A percentile compares a stretch with the other conserved stretches of the same genome.
Evolutionary conservation across 257 asterid genomes (phyloP).

Genomic region (Mentha longifolia): DNA sequence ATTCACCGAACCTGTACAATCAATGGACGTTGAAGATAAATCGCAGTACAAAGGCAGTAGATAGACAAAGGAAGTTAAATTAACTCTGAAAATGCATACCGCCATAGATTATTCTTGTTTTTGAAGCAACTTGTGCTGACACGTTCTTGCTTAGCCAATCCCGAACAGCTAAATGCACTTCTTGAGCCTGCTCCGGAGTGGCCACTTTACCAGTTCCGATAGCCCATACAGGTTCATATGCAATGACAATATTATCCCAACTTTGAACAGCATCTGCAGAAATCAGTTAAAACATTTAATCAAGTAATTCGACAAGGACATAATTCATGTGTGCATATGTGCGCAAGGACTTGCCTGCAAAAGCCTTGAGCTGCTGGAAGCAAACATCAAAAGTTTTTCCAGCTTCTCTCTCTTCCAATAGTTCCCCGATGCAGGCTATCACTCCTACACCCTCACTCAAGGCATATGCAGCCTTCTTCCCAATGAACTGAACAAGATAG

Average conservation of each 20-base stretch:
- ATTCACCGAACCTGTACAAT: conserved; percentile 77
- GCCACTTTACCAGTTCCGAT: conserved; percentile 99
- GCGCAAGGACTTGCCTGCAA: conserved; percentile 53
- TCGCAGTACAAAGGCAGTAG: too few relatives aligned
- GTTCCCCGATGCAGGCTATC: conserved; percentile 97
- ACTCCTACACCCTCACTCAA: conserved; percentile 87
- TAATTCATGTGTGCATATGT: too few relatives aligned
- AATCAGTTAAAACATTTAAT: too few relatives aligned
- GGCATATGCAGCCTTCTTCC: conserved; percentile 98
- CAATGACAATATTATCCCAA: conserved; percentile 91
- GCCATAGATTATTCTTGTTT: conserved; percentile 91
- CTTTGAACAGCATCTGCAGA: conserved; percentile 82
- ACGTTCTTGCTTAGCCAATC: conserved; percentile 93
- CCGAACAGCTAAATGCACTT: conserved; percentile 92
- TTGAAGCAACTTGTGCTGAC: conserved; percentile 87
- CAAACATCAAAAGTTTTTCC: conserved; percentile 97
- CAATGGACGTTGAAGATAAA: too few relatives aligned
- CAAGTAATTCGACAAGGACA: too few relatives aligned
- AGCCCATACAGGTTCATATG: conserved; percentile 99
- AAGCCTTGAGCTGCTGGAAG: conserved; percentile 86
- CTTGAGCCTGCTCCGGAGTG: conserved; percentile 98
- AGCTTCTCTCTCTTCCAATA: conserved; percentile 89
- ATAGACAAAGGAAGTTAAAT: too few relatives aligned
- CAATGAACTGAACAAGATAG: conserved; percentile 41
- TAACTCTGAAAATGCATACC: conserved; percentile 44